Evolutionary conservation across 75 land plant genomes (phyloP), one percentile per base, ranked within the genome.

Genomic region (Pinus albicaulis): DNA sequence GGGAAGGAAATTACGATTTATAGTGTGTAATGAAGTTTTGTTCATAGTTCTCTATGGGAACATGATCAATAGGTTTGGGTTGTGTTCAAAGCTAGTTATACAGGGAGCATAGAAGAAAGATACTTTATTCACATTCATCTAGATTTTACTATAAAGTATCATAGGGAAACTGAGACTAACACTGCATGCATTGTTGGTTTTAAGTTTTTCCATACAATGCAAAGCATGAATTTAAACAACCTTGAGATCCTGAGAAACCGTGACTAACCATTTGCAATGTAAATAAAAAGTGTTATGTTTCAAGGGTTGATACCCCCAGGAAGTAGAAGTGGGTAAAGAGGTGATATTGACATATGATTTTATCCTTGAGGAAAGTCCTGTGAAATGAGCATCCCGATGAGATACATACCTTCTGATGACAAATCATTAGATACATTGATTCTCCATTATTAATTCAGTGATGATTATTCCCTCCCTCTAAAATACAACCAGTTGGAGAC

Each of bases 301-400:
- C 80, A 36, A 75, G 85, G 41, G 75, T 59, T 59, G 85, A 84
- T 75, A 24, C 80, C 59, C 93, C 92, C 98, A 93, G 72, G 96
- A 95, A 72, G 93, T 93, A 31, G 96, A 87, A 55, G 88, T 76
- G 6, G 83, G 82, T 6, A 58, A 87, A 76, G 92, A 90, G 66
- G 82, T 95, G 22, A 81, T 95, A 31, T 95, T 95, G 79, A 93
- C 92, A 14, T 95, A 95, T 82, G 96, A 95, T 79, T 89, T 95
- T 71, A 76, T 75, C 28, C 93, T 89, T 72, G 64, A 89, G 91
- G 84, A 69, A n/a, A 89, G 91, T 78, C 56, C 72, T 7, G 68
- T 86, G 16, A 89, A 84, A 59, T 89, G 92, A 92, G 93, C 92
- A 28, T 91, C 93, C 56, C 71, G 92, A 56, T 91, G 93, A 92